Evolutionary conservation across 2,329 filamentous ascomycete species (phyloP), one percentile per base, ranked within the genome.

Genomic region (Trichoderma arundinaceum): DNA sequence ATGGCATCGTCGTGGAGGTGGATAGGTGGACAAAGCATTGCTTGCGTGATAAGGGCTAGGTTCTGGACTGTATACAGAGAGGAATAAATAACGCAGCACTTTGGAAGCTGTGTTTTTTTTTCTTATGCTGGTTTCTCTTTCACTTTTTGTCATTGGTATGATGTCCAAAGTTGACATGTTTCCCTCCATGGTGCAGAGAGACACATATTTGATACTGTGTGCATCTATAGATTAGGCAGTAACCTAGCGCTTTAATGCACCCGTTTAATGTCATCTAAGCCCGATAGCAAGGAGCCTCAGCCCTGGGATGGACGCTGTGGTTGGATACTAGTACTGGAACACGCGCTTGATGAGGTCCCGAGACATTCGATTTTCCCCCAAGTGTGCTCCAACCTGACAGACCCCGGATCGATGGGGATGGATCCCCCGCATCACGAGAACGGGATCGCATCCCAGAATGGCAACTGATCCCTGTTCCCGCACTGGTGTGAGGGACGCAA

Each of bases 401-500:
- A 51, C 48, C 48, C 48, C 13, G 48, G 48, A 28, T 28, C 22
- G 35, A 38, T 38, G 7, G 46, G 46, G 4, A 57, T 39, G 54
- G 54, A 43, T 58, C 44, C 57, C 57, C 57, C 57, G 43, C 57
- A 22, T 60, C 57, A 60, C 32, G 17, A 60, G 17, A 22, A 39
- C 56, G 56, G 44, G 43, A 60, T 60, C 32, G 33, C 15, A 49
- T 49, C 57, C 57, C 19, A 22, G 57, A 60, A 17, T 3, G 57
- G 57, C 57, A 60, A 51, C 33, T 60, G 22, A 60, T 60, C 57
- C 57, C 57, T 60, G 57, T 41, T 60, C 32, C 44, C 35, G 44
- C 33, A 7, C 17, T 41, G 57, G 43, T 22, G 57, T 46, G 57
- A 38, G 44, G 57, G 46, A 17, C 44, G 57, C 57, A 32, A 28